A percentile compares a stretch with the other conserved stretches of the same genome.
phyloP scores from a whole-genome alignment of 2,329 filamentous ascomycete species.

The Helotiales sp. region DNA sequence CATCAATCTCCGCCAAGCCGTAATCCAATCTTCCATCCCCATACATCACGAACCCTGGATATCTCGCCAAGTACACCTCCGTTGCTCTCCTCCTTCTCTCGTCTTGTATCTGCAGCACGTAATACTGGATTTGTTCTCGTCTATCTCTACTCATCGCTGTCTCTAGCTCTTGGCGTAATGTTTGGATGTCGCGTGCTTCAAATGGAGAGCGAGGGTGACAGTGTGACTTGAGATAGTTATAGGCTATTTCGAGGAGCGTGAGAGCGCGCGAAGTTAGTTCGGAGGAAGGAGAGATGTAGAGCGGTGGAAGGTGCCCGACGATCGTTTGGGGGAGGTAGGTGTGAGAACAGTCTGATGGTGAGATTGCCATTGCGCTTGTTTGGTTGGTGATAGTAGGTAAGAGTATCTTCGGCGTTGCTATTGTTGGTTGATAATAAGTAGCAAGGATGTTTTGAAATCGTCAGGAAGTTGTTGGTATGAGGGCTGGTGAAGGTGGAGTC shows the following conservation, averaged over 20 bases:
- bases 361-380: background rate
- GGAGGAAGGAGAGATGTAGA: background rate
- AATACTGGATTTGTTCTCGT: constrained; percentile 11
- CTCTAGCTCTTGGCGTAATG: constrained; percentile 12
- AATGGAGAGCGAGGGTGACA: background rate
- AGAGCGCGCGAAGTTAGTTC: background rate
- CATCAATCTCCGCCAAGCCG: constrained; percentile 1
- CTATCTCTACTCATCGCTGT: constrained; percentile 17
- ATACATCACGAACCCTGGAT: constrained; percentile 14
- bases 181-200: constrained; percentile 4
- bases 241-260: constrained; percentile 2
- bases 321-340: background rate
- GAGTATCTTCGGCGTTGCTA: too few species aligned
- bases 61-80: constrained; percentile 19
- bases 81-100: constrained; percentile 8
- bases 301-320: background rate
- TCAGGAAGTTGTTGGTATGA: too few species aligned
- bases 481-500: too few species aligned
- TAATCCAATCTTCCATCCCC: constrained; percentile 16
- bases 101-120: constrained; percentile 8
- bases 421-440: too few species aligned
- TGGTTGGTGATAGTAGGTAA: too few species aligned
- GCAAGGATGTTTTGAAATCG: too few species aligned
- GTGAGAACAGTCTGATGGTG: background rate
- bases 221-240: background rate